Evolutionary conservation across 2,329 filamentous ascomycete species (phyloP), one percentile per base, ranked within the genome.

Genomic region (Sarocladium kiliense): DNA sequence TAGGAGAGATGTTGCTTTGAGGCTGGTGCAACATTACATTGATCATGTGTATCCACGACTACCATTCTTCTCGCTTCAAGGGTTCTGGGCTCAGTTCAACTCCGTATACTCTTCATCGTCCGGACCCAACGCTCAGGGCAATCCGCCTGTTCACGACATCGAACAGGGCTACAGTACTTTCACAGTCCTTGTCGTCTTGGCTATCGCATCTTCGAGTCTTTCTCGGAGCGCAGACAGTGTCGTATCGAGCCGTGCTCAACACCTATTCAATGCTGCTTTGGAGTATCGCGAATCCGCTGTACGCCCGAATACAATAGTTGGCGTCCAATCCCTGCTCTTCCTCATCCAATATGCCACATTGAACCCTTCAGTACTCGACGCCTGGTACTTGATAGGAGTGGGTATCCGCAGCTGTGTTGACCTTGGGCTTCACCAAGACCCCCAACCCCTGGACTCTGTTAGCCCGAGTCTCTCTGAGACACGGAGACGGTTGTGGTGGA

Each of bases 271-370:
- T 25, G 58, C 59, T 1, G 62, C 60, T 6, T 54, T 64, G 53
- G 55, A 41, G 47, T 64, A 60, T 50, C 59, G 61, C 11, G 61
- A 63, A 32, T 62, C 61, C 11, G 62, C 62, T 14, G 59, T 63
- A 18, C 39, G 58, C 16, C 61, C 61, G 1, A 64, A 62, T 50
- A 62, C 59, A 1, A 62, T 64, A 27, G 57, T 62, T 3, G 60
- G 62, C 10, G 62, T 64, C 3, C 62, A 64, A 54, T 62, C 61
- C 1, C 45, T 64, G 1, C 53, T 64, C 11, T 64, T 64, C 21
- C 56, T 64, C 3, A 63, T 64, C 7, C 62, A 64, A 50, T 63
- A 61, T 41, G 61, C 62, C n/a, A 63, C 60, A 3, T 47, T 64
- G 34, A 64, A 63, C 47, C 62, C 61, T 1, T 62, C 62, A 0